Percentiles rank a stretch among this genome's conserved stretches.
Evolutionary conservation across 2,329 filamentous ascomycete species (phyloP).

Genomic region (Cladorrhinum sp.): DNA sequence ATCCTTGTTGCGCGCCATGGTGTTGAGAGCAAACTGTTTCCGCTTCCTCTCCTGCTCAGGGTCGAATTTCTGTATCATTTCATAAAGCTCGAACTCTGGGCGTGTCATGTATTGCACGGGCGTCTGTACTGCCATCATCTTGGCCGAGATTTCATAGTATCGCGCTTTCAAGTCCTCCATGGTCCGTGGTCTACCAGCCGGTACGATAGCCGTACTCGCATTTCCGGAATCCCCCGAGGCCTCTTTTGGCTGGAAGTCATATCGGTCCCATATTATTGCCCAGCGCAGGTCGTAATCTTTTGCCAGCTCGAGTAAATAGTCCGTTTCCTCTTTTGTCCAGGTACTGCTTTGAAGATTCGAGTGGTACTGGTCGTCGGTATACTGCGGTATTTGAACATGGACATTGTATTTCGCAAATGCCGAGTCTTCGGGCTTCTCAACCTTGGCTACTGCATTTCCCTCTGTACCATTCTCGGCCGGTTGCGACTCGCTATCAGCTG

Average conservation of each 20-base stretch:
- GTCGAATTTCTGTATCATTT: slow-evolving; percentile 84
- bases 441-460: slow-evolving; percentile 23
- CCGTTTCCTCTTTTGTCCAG: slow-evolving; percentile 92
- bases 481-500: slow-evolving; percentile 33
- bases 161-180: slow-evolving; percentile 90
- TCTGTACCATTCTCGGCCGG: slow-evolving; percentile 33
- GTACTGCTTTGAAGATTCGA: slow-evolving; percentile 68
- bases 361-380: slow-evolving; percentile 84
- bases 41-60: slow-evolving; percentile 72
- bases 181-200: slow-evolving; percentile 55
- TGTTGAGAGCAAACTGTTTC: slow-evolving; percentile 79
- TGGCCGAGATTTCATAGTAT: slow-evolving; percentile 83
- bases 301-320: slow-evolving; percentile 76
- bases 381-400: slow-evolving; percentile 71
- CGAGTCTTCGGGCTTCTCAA: slow-evolving; percentile 51
- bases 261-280: slow-evolving; percentile 89
- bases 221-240: slow-evolving; percentile 40
- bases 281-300: slow-evolving; percentile 83
- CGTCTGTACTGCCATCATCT: slow-evolving; percentile 76
- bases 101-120: slow-evolving; percentile 84
- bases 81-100: slow-evolving; percentile 76
- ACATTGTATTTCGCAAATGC: slow-evolving; percentile 86
- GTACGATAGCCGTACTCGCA: slow-evolving; percentile 52
- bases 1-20: slow-evolving; percentile 75
- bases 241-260: slow-evolving; percentile 63